These are phyloP conservation scores for Syzygium grande DNA, from an alignment of 345 rosid species.

Conservation along the genomic window DNA sequence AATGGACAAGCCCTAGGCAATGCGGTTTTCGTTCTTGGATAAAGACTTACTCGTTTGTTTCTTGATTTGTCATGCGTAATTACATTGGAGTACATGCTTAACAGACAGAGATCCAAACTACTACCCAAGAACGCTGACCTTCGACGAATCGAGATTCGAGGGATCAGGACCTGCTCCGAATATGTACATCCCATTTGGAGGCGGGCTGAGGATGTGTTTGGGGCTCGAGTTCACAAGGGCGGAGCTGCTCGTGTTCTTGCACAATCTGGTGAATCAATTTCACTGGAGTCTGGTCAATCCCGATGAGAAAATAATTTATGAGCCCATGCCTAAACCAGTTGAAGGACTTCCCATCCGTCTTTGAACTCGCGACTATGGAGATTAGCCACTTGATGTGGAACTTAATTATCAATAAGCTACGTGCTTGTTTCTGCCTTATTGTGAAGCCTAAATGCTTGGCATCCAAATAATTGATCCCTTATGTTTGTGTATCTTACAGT, in stretches of 20 bases:
- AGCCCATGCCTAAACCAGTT: conserved; percentile 7
- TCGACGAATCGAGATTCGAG: conserved; percentile 14
- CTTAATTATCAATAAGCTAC: not conserved
- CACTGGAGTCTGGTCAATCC: conserved; percentile 9
- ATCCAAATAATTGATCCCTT: not conserved
- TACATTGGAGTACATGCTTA: not conserved
- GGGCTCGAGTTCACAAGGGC: conserved; percentile 4
- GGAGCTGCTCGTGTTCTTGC: conserved; percentile 16
- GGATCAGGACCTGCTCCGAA: conserved; percentile 5
- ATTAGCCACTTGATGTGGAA: not conserved
- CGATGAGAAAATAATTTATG: not conserved
- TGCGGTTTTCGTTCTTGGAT: too few relatives aligned
- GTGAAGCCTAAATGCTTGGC: not conserved
- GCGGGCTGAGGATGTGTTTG: conserved; percentile 13
- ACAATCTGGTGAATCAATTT: conserved; percentile 4
- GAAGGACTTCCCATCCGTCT: conserved; percentile 7
- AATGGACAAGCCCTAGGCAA: too few relatives aligned
- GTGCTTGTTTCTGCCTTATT: not conserved
- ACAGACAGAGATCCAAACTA: conserved; percentile 6
- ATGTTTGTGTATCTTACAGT: not conserved
- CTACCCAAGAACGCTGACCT: not conserved
- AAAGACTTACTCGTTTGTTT: not conserved
- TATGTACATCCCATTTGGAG: conserved; percentile 15
- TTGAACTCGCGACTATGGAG: not conserved
- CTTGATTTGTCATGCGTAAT: not conserved